These are phyloP conservation scores for Aspergillus caelatus DNA, from an alignment of 2,329 filamentous ascomycete genomes.

Conservation along the genomic window DNA sequence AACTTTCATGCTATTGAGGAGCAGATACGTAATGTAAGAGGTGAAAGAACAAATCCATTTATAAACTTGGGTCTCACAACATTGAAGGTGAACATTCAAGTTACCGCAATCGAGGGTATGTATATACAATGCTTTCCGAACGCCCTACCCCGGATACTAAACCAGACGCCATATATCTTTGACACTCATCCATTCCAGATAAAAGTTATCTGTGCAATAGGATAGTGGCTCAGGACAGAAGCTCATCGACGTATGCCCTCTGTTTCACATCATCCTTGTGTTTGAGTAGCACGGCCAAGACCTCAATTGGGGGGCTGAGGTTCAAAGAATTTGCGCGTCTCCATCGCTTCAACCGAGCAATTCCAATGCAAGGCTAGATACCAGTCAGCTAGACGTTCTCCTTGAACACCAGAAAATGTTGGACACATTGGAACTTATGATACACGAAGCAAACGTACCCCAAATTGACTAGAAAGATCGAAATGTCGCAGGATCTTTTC, in stretches of 20 bases:
- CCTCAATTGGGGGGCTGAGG: conserved; percentile 85
- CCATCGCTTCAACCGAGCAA: conserved; percentile 81
- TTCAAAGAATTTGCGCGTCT: conserved; percentile 79
- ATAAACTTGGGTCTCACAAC: not conserved
- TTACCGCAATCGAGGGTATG: conserved; percentile 1
- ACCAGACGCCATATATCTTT: not conserved
- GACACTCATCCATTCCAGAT: not conserved
- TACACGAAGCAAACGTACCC: conserved; percentile 64
- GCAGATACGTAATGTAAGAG: not conserved
- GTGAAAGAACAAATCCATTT: not conserved
- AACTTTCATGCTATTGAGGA: not conserved
- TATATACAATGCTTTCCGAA: conserved; percentile 3
- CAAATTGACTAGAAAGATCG: conserved; percentile 88
- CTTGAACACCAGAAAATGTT: not conserved
- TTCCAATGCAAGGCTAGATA: conserved; percentile 81
- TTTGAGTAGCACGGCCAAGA: conserved; percentile 79
- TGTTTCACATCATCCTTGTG: conserved; percentile 55
- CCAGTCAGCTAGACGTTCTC: conserved; percentile 15
- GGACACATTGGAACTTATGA: not conserved
- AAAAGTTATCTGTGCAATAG: not conserved
- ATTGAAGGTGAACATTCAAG: too few relatives aligned
- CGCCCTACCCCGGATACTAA: not conserved
- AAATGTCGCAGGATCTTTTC: conserved; percentile 92
- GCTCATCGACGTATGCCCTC: conserved; percentile 64
- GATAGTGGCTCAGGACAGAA: conserved; percentile 33